Base-by-base conservation (phyloP, 306 rosid genomes). In the Quercus rubra region DNA sequence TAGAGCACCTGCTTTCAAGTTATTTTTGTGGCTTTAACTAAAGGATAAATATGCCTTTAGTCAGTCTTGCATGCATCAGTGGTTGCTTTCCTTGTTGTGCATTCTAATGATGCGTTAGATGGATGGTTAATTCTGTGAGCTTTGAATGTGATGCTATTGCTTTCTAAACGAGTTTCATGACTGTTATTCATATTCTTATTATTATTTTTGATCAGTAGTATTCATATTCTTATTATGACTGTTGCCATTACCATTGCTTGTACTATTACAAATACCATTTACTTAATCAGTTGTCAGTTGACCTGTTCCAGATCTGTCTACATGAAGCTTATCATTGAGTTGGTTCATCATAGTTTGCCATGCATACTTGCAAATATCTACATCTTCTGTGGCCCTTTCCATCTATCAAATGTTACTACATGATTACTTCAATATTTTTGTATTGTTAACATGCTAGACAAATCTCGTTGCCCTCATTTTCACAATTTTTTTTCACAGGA, bases 401-500 rank as follows among this genome's bases (percentile, higher is more conserved):
- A 5, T 3, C 15, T 19, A 11, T 68, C 25, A 33, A 35, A n/a
- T 68, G 12, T 33, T 63, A 14, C 14, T 28, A 63, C 70, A 27
- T 28, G 10, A 25, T 14, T 19, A 5, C 67, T 25, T 61, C 67
- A 61, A 67, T 49, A 23, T 33, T 9, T 67, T 67, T 35, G 28
- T 35, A 9, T 68, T 68, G 52, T 10, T 68, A 35, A 68, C n/a
- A 13, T 54, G 61, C 43, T 46, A 20, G 21, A 52, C n/a, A 74
- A 56, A 28, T 58, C 61, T 56, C 4, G 2, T 19, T 27, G 56
- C 54, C 54, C 80, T 77, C 46, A 64, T 58, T 75, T 41, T 81
- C 21, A n/a, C 75, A 54, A 23, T 66, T 81, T 77, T 10, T 8
- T 33, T 80, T 33, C 58, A 49, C 77, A 83, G 83, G 70, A 71